Evolutionary conservation across 768 basidiomycete genomes (phyloP).

Genomic region (Strobilomyces dryophilus): DNA sequence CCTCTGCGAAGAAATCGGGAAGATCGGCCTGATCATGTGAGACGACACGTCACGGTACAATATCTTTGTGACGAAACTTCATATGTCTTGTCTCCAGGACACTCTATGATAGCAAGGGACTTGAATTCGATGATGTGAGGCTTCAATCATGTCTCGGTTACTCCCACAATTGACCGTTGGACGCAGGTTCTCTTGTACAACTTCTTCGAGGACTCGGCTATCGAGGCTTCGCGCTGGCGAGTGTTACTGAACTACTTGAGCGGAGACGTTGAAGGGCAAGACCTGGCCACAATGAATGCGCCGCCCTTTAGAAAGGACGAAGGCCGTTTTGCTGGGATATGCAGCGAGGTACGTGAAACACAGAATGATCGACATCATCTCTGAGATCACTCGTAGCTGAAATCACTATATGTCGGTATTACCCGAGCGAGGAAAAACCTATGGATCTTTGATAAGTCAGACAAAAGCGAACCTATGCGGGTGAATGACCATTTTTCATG

Average conservation of each 20-base stretch:
- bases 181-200: conserved; percentile 66
- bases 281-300: conserved; percentile 22
- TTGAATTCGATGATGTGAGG: conserved; percentile 23
- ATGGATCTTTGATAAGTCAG: conserved; percentile 65
- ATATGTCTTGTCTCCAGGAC: conserved; percentile 17
- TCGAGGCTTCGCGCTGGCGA: conserved; percentile 54
- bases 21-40: conserved; percentile 58
- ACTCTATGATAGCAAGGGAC: conserved; percentile 31
- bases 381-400: conserved; percentile 41
- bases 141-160: background rate
- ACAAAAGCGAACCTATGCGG: conserved; percentile 52
- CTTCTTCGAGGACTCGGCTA: conserved; percentile 64
- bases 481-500: conserved; percentile 26
- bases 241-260: conserved; percentile 45
- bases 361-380: background rate
- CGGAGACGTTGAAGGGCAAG: conserved; percentile 11
- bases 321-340: conserved; percentile 49
- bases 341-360: conserved; percentile 45
- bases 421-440: conserved; percentile 66
- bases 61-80: background rate
- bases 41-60: conserved; percentile 8
- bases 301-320: conserved; percentile 45
- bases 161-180: background rate
- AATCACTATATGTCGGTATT: conserved; percentile 66
- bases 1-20: conserved; percentile 49